Percentiles rank a stretch among this genome's conserved stretches.
These are phyloP conservation scores for Penicillium sp. DNA, from an alignment of 2,329 filamentous ascomycete genomes.

Conservation along the genomic window DNA sequence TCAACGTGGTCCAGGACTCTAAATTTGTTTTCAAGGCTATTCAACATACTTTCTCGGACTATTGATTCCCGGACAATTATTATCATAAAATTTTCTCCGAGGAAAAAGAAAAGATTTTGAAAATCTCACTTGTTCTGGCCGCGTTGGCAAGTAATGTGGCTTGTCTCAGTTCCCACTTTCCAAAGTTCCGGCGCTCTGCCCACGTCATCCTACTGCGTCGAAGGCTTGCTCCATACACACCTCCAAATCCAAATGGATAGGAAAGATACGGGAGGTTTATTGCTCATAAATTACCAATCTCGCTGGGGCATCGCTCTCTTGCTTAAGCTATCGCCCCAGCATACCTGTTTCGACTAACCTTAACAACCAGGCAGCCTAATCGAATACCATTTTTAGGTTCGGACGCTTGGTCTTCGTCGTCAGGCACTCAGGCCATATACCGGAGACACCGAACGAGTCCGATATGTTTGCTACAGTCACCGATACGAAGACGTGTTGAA, in stretches of 20 bases:
- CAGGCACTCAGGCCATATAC: neutral
- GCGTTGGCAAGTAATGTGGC: conserved; percentile 1
- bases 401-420: neutral
- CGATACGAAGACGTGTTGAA: neutral
- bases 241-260: neutral
- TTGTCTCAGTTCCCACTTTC: neutral
- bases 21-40: neutral
- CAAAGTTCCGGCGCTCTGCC: neutral
- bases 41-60: neutral
- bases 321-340: neutral
- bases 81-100: neutral
- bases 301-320: neutral
- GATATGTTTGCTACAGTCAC: neutral
- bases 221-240: neutral
- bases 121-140: neutral
- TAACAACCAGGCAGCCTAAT: neutral
- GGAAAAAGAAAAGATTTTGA: neutral
- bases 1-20: neutral
- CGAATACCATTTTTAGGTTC: neutral
- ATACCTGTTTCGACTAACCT: neutral
- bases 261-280: neutral
- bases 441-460: neutral
- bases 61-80: neutral
- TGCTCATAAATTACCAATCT: neutral
- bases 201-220: conserved; percentile 1